Conservation (phyloP, 1,139 yeast genomes). For the Kurtzmaniella natalensis region DNA sequence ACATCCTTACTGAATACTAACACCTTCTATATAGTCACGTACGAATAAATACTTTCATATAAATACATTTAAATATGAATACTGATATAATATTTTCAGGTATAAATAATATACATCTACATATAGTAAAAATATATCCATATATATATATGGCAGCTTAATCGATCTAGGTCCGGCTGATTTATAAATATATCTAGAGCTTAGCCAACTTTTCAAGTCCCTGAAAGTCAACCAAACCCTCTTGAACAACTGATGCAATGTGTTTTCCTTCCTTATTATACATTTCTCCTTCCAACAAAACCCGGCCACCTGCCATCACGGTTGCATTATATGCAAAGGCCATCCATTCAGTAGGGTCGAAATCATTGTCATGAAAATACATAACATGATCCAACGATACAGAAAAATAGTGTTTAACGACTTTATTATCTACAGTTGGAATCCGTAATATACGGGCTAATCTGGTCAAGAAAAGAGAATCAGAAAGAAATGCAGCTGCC, state of each 20-base stretch:
- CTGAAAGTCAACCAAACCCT: constrained; percentile 45
- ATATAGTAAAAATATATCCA: neutral
- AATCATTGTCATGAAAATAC: constrained; percentile 59
- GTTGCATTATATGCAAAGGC: constrained; percentile 46
- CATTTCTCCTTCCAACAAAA: constrained; percentile 57
- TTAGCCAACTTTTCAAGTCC: constrained; percentile 15
- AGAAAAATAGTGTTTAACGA: constrained; percentile 34
- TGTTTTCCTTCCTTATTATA: constrained; percentile 49
- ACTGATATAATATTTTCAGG: no score
- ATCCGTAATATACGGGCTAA: constrained; percentile 26
- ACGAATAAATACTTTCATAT: no score
- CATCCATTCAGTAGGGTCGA: constrained; percentile 52
- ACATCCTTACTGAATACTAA: no score
- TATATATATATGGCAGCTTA: neutral
- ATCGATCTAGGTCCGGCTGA: no score
- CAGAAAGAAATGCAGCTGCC: constrained; percentile 62
- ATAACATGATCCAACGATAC: constrained; percentile 67
- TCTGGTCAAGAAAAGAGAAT: constrained; percentile 52
- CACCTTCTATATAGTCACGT: no score
- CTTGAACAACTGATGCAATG: constrained; percentile 64
- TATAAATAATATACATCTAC: neutral
- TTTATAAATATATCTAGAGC: no score
- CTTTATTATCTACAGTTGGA: constrained; percentile 16
- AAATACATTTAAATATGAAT: no score
- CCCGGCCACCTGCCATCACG: constrained; percentile 52